A percentile compares a stretch with the other conserved stretches of the same genome.
Conservation (phyloP, 305 asterid species). For the Fraxinus albicans region DNA sequence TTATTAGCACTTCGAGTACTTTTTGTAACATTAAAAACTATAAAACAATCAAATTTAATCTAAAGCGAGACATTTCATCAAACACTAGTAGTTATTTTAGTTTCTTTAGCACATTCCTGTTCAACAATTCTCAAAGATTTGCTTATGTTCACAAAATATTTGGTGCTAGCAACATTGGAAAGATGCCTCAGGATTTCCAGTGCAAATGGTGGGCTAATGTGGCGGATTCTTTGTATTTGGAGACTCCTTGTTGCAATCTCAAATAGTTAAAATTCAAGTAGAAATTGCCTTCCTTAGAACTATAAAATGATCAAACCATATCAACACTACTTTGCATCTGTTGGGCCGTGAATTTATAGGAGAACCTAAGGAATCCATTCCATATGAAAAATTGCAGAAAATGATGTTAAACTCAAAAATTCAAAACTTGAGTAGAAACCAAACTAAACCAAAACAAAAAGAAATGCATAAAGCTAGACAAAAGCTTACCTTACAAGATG, state of each 20-base stretch:
- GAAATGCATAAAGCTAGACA: not conserved
- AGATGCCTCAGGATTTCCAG: constrained; percentile 68
- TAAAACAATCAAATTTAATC: too few species aligned
- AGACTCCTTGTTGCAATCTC: constrained; percentile 55
- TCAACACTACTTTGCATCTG: not conserved
- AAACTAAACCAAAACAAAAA: too few species aligned
- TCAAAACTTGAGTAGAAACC: not conserved
- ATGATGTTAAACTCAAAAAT: not conserved
- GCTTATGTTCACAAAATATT: constrained; percentile 62
- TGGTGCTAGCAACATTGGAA: constrained; percentile 74
- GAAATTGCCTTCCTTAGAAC: constrained; percentile 37
- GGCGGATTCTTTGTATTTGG: constrained; percentile 55
- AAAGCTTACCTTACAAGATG: not conserved
- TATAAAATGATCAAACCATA: not conserved
- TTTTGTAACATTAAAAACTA: too few species aligned
- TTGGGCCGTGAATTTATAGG: not conserved
- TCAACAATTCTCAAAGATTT: constrained; percentile 60
- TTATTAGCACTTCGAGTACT: too few species aligned
- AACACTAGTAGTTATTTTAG: too few species aligned
- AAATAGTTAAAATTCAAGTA: constrained; percentile 51
- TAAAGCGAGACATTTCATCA: too few species aligned
- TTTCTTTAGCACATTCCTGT: constrained; percentile 29
- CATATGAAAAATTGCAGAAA: not conserved
- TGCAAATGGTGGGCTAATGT: constrained; percentile 31
- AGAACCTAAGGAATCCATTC: not conserved